Evolutionary conservation across 2,329 filamentous ascomycete genomes (phyloP).

Genomic region (Fusarium hostae): DNA sequence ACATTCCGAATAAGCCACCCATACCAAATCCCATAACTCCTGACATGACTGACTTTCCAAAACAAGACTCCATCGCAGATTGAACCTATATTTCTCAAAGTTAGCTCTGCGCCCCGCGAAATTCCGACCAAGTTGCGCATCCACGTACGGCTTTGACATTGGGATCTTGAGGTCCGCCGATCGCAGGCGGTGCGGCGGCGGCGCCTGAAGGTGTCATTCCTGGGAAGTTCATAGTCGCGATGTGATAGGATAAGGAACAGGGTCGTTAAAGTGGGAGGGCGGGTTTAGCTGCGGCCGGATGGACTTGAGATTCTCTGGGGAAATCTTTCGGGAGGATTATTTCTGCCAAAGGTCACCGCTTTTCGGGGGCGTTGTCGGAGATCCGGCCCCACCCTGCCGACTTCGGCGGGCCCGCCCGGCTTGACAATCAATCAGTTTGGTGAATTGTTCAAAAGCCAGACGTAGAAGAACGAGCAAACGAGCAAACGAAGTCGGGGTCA

Average conservation of each 20-base stretch:
- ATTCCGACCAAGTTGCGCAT: neutral
- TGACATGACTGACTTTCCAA: conserved; percentile 86
- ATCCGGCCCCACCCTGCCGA: conserved; percentile 40
- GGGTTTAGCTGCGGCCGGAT: conserved; percentile 32
- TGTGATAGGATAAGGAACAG: neutral
- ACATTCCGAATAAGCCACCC: conserved; percentile 92
- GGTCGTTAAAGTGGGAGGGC: conserved; percentile 22
- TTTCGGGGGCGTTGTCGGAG: conserved; percentile 27
- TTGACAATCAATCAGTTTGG: neutral
- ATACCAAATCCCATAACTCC: conserved; percentile 95
- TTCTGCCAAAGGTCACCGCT: conserved; percentile 56
- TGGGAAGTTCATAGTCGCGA: conserved; percentile 54
- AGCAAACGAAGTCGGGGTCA: neutral
- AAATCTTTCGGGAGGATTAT: conserved; percentile 47
- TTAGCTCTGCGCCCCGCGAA: conserved; percentile 9
- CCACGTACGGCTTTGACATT: conserved; percentile 61
- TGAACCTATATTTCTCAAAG: conserved; percentile 71
- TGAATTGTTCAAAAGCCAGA: neutral
- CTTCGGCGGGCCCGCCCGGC: conserved; percentile 8
- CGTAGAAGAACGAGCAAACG: neutral
- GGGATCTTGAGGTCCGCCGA: conserved; percentile 59
- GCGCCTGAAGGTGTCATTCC: conserved; percentile 44
- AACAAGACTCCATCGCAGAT: conserved; percentile 89
- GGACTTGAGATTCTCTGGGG: conserved; percentile 19
- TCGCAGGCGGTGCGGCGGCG: conserved; percentile 38